Evolutionary conservation across 2,329 filamentous ascomycete genomes (phyloP).

Genomic region (Botrytis byssoidea): DNA sequence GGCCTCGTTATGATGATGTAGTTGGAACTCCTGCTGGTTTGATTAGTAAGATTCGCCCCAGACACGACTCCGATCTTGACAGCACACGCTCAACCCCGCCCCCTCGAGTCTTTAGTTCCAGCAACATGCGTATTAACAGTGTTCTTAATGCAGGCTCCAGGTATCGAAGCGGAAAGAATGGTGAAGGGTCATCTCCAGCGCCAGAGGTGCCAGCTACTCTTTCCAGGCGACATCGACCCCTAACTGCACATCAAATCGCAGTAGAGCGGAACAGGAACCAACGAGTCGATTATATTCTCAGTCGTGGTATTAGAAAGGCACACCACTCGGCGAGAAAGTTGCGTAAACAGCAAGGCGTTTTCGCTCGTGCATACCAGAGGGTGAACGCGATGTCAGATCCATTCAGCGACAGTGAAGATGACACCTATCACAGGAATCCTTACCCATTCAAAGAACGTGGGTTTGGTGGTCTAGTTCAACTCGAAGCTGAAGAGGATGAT

Average conservation of each 20-base stretch:
- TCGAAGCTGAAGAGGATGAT: slow-evolving; percentile 65
- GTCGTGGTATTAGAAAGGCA: slow-evolving; percentile 66
- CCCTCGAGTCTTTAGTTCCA: slow-evolving; percentile 40
- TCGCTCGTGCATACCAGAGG: slow-evolving; percentile 65
- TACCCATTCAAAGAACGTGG: slow-evolving; percentile 54
- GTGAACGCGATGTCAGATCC: slow-evolving; percentile 55
- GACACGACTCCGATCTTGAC: slow-evolving; percentile 57
- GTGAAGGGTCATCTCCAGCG: slow-evolving; percentile 61
- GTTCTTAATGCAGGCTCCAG: slow-evolving; percentile 33
- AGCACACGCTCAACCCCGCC: slow-evolving; percentile 54
- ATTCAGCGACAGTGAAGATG: slow-evolving; percentile 63
- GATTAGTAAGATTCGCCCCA: slow-evolving; percentile 62
- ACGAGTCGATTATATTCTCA: slow-evolving; percentile 78
- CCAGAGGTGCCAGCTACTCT: slow-evolving; percentile 46
- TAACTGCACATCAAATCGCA: slow-evolving; percentile 78
- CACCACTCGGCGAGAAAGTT: slow-evolving; percentile 62
- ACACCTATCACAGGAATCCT: slow-evolving; percentile 44
- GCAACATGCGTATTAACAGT: slow-evolving; percentile 39
- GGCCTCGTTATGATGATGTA: slow-evolving; percentile 55
- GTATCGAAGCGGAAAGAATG: slow-evolving; percentile 53
- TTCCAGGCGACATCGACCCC: slow-evolving; percentile 65
- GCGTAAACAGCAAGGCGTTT: slow-evolving; percentile 62
- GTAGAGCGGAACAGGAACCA: slow-evolving; percentile 76
- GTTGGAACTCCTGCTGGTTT: slow-evolving; percentile 46
- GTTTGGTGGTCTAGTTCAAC: slow-evolving; percentile 62